phyloP scores from a whole-genome alignment of 805 yeast species.

The Spathaspora passalidarum region DNA sequence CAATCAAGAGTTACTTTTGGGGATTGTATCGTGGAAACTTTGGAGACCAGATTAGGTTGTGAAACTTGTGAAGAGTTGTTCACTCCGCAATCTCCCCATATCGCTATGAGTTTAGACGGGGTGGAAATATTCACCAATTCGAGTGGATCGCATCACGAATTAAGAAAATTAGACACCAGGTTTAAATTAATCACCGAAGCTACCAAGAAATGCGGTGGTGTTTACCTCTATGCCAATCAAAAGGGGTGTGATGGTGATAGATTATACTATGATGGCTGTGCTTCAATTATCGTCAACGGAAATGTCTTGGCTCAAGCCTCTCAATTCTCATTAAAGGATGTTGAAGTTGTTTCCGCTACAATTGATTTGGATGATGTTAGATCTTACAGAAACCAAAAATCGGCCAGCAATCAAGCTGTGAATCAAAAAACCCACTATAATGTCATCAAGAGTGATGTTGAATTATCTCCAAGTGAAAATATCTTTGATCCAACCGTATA shows the following conservation, averaged over 20 bases:
- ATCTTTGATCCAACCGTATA: conserved; percentile 58
- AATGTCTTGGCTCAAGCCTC: conserved; percentile 87
- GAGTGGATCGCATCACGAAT: conserved; percentile 96
- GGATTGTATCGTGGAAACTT: conserved; percentile 81
- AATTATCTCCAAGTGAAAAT: conserved; percentile 57
- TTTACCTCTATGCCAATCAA: conserved; percentile 90
- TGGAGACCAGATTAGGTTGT: conserved; percentile 90
- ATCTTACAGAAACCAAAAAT: conserved; percentile 69
- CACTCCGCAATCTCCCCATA: conserved; percentile 95
- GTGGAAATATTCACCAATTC: conserved; percentile 97
- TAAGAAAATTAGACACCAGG: conserved; percentile 83
- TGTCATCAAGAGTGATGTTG: conserved; percentile 59
- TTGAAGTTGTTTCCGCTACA: conserved; percentile 94
- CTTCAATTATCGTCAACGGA: conserved; percentile 90
- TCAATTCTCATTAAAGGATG: conserved; percentile 87
- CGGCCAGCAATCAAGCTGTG: conserved; percentile 74
- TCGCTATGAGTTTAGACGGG: conserved; percentile 88
- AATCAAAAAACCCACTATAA: conserved; percentile 42
- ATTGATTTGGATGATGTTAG: conserved; percentile 91
- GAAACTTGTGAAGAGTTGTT: conserved; percentile 98
- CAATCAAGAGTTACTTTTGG: conserved; percentile 77
- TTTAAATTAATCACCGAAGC: conserved; percentile 86
- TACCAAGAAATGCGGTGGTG: conserved; percentile 94
- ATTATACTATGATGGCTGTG: conserved; percentile 95
- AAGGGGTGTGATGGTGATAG: conserved; percentile 99